A percentile compares a stretch with the other conserved stretches of the same genome.
Conservation (phyloP, 2,329 filamentous ascomycete genomes). For the Triangularia verruculosa region DNA sequence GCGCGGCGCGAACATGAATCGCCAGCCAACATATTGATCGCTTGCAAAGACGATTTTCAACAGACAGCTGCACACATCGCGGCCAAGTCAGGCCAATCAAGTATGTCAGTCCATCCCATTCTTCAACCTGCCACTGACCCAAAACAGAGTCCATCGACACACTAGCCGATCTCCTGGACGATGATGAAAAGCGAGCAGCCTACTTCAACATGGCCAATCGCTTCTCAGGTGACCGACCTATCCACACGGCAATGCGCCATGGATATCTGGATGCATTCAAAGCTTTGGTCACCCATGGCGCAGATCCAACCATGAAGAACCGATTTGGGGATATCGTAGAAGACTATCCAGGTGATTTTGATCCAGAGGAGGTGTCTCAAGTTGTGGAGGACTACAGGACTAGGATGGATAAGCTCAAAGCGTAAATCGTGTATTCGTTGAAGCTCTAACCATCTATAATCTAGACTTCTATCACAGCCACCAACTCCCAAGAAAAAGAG, state of each 20-base stretch:
- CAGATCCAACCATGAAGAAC: constrained; percentile 26
- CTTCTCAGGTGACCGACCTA: constrained; percentile 24
- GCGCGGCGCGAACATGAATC: constrained; percentile 18
- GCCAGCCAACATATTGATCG: constrained; percentile 20
- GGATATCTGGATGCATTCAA: constrained; percentile 24
- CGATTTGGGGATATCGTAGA: constrained; percentile 24
- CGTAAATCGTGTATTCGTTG: not conserved
- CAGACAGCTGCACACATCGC: constrained; percentile 28
- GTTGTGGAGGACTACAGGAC: constrained; percentile 22
- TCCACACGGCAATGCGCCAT: constrained; percentile 27
- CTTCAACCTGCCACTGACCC: not conserved
- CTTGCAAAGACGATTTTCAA: constrained; percentile 26
- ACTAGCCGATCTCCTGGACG: constrained; percentile 18
- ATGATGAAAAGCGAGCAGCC: constrained; percentile 4
- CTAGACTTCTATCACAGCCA: not conserved
- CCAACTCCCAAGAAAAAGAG: not conserved
- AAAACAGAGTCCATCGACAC: constrained; percentile 23
- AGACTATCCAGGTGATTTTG: constrained; percentile 26
- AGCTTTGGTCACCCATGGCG: constrained; percentile 22
- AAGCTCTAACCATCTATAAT: not conserved
- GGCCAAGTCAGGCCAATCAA: constrained; percentile 23
- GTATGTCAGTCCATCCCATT: constrained; percentile 1
- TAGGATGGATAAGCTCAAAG: not conserved
- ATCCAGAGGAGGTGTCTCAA: constrained; percentile 22
- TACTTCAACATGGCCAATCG: constrained; percentile 28